These are phyloP conservation scores for Naganishia sp. DNA, from an alignment of 1,284 basidiomycete genomes.

Conservation along the genomic window DNA sequence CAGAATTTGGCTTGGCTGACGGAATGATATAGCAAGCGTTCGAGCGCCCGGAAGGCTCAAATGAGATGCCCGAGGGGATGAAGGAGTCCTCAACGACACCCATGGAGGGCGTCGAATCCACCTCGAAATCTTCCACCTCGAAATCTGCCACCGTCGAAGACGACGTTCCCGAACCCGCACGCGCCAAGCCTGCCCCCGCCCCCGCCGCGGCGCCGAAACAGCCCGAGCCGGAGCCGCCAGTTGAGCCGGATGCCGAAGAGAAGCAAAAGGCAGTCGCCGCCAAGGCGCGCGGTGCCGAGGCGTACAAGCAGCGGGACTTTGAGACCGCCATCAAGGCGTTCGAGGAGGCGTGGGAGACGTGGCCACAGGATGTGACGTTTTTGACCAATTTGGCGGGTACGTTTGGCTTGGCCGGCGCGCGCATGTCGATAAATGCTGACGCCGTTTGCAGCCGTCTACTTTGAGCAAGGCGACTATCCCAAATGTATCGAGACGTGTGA, in stretches of 20 bases:
- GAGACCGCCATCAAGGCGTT: slow-evolving; percentile 71
- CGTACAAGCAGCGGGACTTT: slow-evolving; percentile 84
- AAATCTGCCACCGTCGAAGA: slow-evolving; percentile 35
- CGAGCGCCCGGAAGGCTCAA: slow-evolving; percentile 78
- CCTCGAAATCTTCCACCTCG: slow-evolving; percentile 9
- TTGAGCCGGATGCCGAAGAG: slow-evolving; percentile 59
- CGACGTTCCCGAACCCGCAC: slow-evolving; percentile 19
- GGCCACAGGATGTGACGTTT: slow-evolving; percentile 91
- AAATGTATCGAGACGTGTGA: slow-evolving; percentile 88
- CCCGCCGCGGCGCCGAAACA: slow-evolving; percentile 53
- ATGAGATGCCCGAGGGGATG: slow-evolving; percentile 69
- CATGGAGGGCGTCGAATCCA: slow-evolving; percentile 27
- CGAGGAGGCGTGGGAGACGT: slow-evolving; percentile 86
- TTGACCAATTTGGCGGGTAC: slow-evolving; percentile 82
- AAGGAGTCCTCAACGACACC: slow-evolving; percentile 26
- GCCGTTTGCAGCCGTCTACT: slow-evolving; percentile 68
- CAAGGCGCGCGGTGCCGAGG: slow-evolving; percentile 75
- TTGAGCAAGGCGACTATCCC: slow-evolving; percentile 88
- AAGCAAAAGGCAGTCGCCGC: slow-evolving; percentile 74
- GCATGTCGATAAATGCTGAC: background rate
- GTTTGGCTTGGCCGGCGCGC: slow-evolving; percentile 40
- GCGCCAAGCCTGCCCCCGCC: slow-evolving; percentile 50
- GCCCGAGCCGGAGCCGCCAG: slow-evolving; percentile 42
- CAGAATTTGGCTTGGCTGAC: slow-evolving; percentile 1
- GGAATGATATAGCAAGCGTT: slow-evolving; percentile 64